phyloP scores from a whole-genome alignment of 1,284 basidiomycete genomes.

The Ustilago loliicola region DNA sequence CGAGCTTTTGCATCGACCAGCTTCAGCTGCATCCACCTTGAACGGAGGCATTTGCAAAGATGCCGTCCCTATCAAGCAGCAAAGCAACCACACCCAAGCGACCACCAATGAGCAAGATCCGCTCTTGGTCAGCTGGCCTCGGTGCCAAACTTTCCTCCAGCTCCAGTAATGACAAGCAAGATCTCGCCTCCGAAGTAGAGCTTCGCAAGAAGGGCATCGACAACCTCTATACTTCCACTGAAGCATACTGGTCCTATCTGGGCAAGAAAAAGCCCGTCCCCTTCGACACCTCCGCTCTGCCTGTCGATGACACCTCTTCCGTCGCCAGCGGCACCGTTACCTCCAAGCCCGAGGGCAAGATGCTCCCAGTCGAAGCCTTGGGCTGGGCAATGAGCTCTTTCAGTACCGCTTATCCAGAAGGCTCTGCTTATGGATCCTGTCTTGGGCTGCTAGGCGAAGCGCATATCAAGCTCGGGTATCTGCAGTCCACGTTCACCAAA shows the following conservation, averaged over 20 bases:
- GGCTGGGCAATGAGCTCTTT: constrained; percentile 52
- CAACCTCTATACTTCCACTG: constrained; percentile 44
- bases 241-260: constrained; percentile 51
- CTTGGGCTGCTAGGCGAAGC: constrained; percentile 43
- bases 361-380: constrained; percentile 51
- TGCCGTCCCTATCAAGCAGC: neutral
- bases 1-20: neutral
- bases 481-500: constrained; percentile 49
- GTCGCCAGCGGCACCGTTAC: constrained; percentile 12
- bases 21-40: neutral
- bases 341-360: constrained; percentile 39
- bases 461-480: constrained; percentile 39
- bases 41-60: neutral
- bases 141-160: constrained; percentile 29
- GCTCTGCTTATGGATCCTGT: constrained; percentile 35
- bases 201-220: constrained; percentile 45
- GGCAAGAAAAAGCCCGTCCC: constrained; percentile 53
- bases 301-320: constrained; percentile 36
- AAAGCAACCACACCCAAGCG: constrained; percentile 19
- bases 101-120: constrained; percentile 34
- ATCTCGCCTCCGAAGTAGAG: constrained; percentile 42
- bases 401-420: constrained; percentile 23
- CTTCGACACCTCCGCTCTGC: constrained; percentile 30
- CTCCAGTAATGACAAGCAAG: constrained; percentile 24
- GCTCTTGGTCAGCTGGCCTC: constrained; percentile 42